These are phyloP conservation scores for Camellia granthamiana DNA, from an alignment of 148 eudicot genomes.

Conservation along the genomic window DNA sequence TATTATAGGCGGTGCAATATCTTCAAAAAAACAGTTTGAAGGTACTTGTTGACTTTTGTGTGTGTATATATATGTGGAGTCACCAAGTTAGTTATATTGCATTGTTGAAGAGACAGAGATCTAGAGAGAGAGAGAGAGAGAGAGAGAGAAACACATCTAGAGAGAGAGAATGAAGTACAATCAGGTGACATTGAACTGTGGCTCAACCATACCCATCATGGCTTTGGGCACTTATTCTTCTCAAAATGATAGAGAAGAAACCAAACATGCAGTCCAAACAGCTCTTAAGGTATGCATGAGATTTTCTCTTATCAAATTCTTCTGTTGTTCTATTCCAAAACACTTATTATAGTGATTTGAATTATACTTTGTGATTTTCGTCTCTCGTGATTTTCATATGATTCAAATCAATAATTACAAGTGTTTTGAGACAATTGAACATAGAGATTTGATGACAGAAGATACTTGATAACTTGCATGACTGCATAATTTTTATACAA, in stretches of 20 bases:
- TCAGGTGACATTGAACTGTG: conserved; percentile 39
- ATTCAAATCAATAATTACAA: too few species aligned
- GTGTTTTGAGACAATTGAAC: too few species aligned
- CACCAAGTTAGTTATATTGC: not conserved
- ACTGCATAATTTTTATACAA: too few species aligned
- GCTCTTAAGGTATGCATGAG: conserved; percentile 43
- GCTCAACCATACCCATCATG: conserved; percentile 40
- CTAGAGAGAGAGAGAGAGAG: conserved; percentile 9
- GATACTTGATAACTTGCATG: too few species aligned
- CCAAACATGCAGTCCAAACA: conserved; percentile 39
- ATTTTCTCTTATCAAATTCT: too few species aligned
- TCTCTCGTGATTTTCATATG: too few species aligned
- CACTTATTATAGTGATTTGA: too few species aligned
- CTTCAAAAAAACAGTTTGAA: not conserved
- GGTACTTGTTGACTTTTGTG: conserved; percentile 24
- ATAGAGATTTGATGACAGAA: too few species aligned
- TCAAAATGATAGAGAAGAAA: conserved; percentile 35
- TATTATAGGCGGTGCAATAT: too few species aligned
- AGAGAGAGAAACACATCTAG: not conserved
- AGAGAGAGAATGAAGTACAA: conserved; percentile 32
- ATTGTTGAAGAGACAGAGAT: too few species aligned
- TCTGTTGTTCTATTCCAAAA: too few species aligned
- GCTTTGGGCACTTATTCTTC: conserved; percentile 59
- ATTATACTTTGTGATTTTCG: too few species aligned
- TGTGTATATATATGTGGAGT: conserved; percentile 14